Evolutionary conservation across 352 stramenopile species (phyloP).

Genomic region (Peronospora farinosa): DNA sequence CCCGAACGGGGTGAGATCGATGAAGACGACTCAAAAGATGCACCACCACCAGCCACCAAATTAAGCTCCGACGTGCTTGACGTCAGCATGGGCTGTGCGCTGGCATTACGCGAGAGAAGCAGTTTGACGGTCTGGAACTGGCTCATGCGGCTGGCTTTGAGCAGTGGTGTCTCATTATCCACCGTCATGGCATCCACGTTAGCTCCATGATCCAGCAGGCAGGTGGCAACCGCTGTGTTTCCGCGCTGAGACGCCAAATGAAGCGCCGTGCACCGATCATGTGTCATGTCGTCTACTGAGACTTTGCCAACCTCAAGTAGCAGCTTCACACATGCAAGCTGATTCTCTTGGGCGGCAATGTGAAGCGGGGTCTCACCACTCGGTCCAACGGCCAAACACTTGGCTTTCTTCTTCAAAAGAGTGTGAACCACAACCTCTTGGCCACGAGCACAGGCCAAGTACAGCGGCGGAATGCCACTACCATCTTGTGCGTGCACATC

Average conservation of each 20-base stretch:
- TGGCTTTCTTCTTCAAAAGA: constrained; percentile 52
- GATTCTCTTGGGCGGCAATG: constrained; percentile 79
- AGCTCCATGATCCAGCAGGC: constrained; percentile 60
- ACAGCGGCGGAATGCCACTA: constrained; percentile 63
- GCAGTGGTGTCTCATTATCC: constrained; percentile 57
- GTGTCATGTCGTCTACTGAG: constrained; percentile 48
- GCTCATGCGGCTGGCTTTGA: constrained; percentile 81
- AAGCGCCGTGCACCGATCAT: constrained; percentile 60
- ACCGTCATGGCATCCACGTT: constrained; percentile 58
- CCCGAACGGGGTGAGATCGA: constrained; percentile 12
- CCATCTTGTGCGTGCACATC: constrained; percentile 61
- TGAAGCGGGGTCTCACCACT: constrained; percentile 73
- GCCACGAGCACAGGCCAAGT: constrained; percentile 68
- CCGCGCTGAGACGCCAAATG: constrained; percentile 74
- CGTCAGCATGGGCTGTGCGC: constrained; percentile 18
- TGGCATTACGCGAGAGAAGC: constrained; percentile 48
- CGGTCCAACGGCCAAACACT: constrained; percentile 48
- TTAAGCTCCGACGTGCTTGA: constrained; percentile 25
- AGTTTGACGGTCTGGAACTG: constrained; percentile 75
- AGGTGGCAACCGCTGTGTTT: constrained; percentile 62
- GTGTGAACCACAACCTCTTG: constrained; percentile 52
- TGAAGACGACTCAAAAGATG: constrained; percentile 24
- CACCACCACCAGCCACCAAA: constrained; percentile 12
- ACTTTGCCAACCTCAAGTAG: constrained; percentile 45
- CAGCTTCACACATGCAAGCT: constrained; percentile 58